Conservation (phyloP, 169 alveolate genomes). For the Plasmodium relictum region DNA sequence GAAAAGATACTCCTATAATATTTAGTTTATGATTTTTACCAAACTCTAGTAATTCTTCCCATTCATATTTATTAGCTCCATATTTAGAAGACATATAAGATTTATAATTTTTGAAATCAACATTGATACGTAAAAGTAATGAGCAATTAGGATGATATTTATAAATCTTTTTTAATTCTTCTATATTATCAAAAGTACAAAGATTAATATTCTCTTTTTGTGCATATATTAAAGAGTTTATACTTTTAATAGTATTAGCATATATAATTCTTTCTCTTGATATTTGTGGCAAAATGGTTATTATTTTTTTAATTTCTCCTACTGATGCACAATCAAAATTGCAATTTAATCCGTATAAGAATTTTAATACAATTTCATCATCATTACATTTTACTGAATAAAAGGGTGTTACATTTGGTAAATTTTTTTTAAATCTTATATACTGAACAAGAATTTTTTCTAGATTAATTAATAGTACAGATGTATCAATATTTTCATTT, state of each 20-base stretch:
- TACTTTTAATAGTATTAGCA: constrained; percentile 73
- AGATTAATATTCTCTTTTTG: constrained; percentile 50
- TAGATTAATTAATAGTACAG: constrained; percentile 55
- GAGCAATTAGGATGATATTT: constrained; percentile 73
- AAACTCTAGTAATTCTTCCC: constrained; percentile 38
- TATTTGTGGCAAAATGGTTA: constrained; percentile 12
- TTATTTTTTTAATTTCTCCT: constrained; percentile 49
- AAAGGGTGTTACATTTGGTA: constrained; percentile 69
- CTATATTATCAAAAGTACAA: constrained; percentile 73
- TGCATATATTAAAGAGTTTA: constrained; percentile 47
- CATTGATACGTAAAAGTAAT: constrained; percentile 62
- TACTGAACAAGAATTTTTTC: constrained; percentile 52
- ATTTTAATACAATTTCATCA: constrained; percentile 49
- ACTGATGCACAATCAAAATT: constrained; percentile 76
- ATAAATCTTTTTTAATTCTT: constrained; percentile 50
- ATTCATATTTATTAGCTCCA: constrained; percentile 74
- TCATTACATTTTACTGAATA: constrained; percentile 67
- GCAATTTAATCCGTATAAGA: constrained; percentile 61
- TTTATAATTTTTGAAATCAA: constrained; percentile 66
- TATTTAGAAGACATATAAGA: constrained; percentile 73
- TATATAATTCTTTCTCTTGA: constrained; percentile 49
- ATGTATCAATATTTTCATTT: constrained; percentile 63
- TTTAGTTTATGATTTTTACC: constrained; percentile 35
- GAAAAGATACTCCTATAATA: constrained; percentile 65
- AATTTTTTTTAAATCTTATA: constrained; percentile 61